These are phyloP conservation scores for Aspergillus sp. DNA, from an alignment of 2,329 filamentous ascomycete genomes.

Conservation along the genomic window DNA sequence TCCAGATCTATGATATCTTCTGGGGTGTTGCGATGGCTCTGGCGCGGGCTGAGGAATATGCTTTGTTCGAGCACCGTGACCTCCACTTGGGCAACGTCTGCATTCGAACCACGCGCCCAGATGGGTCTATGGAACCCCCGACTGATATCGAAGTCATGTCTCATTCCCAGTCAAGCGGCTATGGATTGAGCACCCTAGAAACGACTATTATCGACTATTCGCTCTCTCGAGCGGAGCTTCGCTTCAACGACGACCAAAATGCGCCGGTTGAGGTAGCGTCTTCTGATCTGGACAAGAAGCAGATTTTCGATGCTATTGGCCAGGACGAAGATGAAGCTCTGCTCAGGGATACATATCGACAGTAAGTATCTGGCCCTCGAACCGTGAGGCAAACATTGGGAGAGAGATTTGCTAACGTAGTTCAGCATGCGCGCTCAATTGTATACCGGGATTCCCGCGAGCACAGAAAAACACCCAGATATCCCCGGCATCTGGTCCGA, in stretches of 20 bases:
- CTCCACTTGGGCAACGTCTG: slow-evolving; percentile 61
- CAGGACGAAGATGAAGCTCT: slow-evolving; percentile 35
- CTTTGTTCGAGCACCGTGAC: slow-evolving; percentile 58
- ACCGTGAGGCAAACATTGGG: neutral
- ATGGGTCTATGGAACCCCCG: slow-evolving; percentile 26
- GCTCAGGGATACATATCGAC: slow-evolving; percentile 35
- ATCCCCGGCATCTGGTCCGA: slow-evolving; percentile 43
- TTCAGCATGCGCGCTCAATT: slow-evolving; percentile 34
- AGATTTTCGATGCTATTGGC: slow-evolving; percentile 36
- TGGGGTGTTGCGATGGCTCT: slow-evolving; percentile 57
- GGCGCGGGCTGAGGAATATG: slow-evolving; percentile 52
- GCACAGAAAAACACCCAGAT: slow-evolving; percentile 25
- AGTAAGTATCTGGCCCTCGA: slow-evolving; percentile 20
- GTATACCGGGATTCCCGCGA: slow-evolving; percentile 38
- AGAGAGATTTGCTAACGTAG: neutral
- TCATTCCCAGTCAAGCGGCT: slow-evolving; percentile 29
- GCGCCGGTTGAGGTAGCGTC: slow-evolving; percentile 28
- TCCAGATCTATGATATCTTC: slow-evolving; percentile 55
- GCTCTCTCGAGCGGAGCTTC: slow-evolving; percentile 52
- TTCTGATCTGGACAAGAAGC: slow-evolving; percentile 36
- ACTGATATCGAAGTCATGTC: slow-evolving; percentile 23
- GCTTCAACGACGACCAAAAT: slow-evolving; percentile 15
- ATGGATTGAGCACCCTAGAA: slow-evolving; percentile 49
- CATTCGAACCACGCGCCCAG: slow-evolving; percentile 34
- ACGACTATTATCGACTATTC: slow-evolving; percentile 63